phyloP scores from a whole-genome alignment of 2,329 filamentous ascomycete genomes.

The Fusarium keratoplasticum region DNA sequence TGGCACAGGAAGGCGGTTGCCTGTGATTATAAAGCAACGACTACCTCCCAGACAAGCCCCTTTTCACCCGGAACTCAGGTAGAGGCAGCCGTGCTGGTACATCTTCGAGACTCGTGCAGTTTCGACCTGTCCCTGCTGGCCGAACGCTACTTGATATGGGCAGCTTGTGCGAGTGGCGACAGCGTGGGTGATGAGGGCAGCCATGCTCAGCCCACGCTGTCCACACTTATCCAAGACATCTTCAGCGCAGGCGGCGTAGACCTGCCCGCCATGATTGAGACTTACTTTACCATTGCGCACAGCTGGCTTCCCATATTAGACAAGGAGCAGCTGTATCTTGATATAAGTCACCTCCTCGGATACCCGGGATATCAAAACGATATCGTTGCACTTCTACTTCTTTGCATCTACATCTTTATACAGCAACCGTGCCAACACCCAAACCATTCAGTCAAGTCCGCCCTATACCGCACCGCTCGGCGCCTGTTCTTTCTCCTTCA shows the following conservation, averaged over 20 bases:
- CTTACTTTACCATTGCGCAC: neutral
- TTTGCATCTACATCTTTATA: neutral
- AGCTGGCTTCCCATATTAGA: neutral
- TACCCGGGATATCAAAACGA: neutral
- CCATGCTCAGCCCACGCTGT: neutral
- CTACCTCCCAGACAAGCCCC: neutral
- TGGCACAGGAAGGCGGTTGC: neutral
- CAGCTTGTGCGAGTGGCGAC: neutral
- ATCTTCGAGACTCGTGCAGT: neutral
- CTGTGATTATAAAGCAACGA: neutral
- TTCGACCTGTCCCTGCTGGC: neutral
- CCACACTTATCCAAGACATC: neutral
- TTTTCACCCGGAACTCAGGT: neutral
- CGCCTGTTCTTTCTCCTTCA: neutral
- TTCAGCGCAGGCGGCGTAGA: neutral
- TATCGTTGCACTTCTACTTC: neutral
- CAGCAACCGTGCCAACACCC: neutral
- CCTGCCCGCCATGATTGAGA: neutral
- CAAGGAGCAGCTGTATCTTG: neutral
- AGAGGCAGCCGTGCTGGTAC: neutral
- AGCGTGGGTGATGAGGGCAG: neutral
- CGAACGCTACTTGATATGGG: neutral
- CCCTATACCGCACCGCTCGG: neutral
- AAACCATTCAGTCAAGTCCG: neutral
- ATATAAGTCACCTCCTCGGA: neutral